phyloP scores from a whole-genome alignment of 2,329 filamentous ascomycete species.

The Chrysoporthe deuterocubensis region DNA sequence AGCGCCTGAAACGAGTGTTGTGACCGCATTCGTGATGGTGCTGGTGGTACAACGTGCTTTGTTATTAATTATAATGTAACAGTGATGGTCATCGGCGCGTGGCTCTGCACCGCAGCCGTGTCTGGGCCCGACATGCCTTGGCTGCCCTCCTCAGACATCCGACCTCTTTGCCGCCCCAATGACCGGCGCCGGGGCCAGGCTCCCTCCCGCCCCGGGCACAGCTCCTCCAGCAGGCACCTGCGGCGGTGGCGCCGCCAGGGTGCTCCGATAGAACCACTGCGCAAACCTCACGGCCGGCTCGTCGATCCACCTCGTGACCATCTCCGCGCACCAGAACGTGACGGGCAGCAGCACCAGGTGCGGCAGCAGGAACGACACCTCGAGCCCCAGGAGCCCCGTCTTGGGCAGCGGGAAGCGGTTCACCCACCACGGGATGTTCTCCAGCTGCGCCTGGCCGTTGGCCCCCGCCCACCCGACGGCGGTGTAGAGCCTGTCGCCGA shows the following conservation, averaged over 20 bases:
- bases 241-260: slow-evolving; percentile 35
- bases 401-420: slow-evolving; percentile 59
- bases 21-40: neutral
- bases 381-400: slow-evolving; percentile 62
- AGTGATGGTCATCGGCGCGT: no score
- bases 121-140: neutral
- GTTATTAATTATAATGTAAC: neutral
- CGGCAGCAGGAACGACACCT: slow-evolving; percentile 61
- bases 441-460: slow-evolving; percentile 49
- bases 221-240: neutral
- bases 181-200: neutral
- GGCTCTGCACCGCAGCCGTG: no score
- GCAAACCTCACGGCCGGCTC: slow-evolving; percentile 63
- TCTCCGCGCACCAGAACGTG: slow-evolving; percentile 61
- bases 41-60: neutral
- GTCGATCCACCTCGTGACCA: slow-evolving; percentile 60
- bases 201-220: neutral
- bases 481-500: slow-evolving; percentile 68
- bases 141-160: slow-evolving; percentile 14
- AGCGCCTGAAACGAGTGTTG: neutral
- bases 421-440: slow-evolving; percentile 60
- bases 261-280: slow-evolving; percentile 59
- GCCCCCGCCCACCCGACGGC: slow-evolving; percentile 60
- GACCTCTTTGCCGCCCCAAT: slow-evolving; percentile 12
- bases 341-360: slow-evolving; percentile 64